Percentiles rank a stretch among this genome's conserved stretches.
Evolutionary conservation across 164 flowering plant genomes (phyloP).

Genomic region (Magnolia kwangsiensis): DNA sequence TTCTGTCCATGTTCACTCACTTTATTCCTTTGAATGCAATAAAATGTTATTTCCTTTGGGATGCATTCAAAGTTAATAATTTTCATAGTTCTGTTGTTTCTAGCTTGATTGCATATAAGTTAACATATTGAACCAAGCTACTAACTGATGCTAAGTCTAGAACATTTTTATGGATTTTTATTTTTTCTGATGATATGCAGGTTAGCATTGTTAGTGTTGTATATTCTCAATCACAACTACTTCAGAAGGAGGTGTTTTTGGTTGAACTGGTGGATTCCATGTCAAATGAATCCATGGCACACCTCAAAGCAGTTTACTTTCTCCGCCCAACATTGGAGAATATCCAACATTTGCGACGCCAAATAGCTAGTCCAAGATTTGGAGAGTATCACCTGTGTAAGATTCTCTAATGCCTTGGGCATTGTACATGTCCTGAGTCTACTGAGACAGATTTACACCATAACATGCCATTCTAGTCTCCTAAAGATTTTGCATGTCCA

Average conservation of each 20-base stretch:
- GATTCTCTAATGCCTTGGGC: constrained; percentile 18
- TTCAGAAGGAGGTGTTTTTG: constrained; percentile 87
- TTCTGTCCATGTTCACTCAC: no score
- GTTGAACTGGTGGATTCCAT: constrained; percentile 80
- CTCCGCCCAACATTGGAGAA: constrained; percentile 84
- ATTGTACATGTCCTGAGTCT: background rate
- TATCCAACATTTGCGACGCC: constrained; percentile 67
- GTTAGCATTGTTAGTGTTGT: constrained; percentile 90
- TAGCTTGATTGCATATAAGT: no score
- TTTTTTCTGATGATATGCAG: constrained; percentile 31
- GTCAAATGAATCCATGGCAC: constrained; percentile 85
- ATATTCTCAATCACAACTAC: constrained; percentile 89
- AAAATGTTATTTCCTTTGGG: no score
- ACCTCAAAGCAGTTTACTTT: constrained; percentile 90
- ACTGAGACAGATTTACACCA: background rate
- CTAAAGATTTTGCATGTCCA: background rate
- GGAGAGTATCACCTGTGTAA: constrained; percentile 94
- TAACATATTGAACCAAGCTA: no score
- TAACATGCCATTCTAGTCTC: background rate
- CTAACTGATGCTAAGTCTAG: no score
- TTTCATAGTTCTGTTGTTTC: no score
- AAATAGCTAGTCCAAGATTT: constrained; percentile 80
- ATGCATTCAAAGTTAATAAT: no score
- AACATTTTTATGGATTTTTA: no score
- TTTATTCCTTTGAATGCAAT: no score